Evolutionary conservation across 2,329 filamentous ascomycete species (phyloP).

Genomic region (Clonostachys byssicola): DNA sequence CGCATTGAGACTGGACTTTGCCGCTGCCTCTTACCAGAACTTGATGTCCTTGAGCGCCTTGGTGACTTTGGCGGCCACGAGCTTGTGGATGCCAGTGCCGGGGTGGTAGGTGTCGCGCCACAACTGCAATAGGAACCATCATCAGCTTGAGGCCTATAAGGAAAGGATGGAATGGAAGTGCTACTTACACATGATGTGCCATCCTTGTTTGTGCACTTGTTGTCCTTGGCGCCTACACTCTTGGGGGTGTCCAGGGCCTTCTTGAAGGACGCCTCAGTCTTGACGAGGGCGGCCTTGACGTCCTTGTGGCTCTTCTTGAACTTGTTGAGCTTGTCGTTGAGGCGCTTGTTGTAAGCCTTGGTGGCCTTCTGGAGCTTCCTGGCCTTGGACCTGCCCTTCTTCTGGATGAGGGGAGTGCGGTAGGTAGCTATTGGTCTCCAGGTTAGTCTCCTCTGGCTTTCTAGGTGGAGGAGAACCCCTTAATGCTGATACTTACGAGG

Average conservation of each 20-base stretch:
- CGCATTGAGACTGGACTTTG: too few relatives aligned
- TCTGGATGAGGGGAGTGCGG: constrained; percentile 19
- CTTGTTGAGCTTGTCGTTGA: constrained; percentile 16
- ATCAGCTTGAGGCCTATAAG: neutral
- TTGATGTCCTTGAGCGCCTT: constrained; percentile 3
- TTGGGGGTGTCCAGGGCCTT: constrained; percentile 32
- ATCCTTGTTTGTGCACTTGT: constrained; percentile 32
- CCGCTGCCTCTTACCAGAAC: neutral
- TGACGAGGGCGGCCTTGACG: constrained; percentile 25
- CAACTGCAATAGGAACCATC: constrained; percentile 12
- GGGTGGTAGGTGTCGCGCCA: constrained; percentile 41
- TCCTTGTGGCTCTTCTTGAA: constrained; percentile 29
- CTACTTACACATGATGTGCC: constrained; percentile 30
- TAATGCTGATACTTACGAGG: constrained; percentile 28
- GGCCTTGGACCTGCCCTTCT: constrained; percentile 15
- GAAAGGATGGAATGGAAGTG: neutral
- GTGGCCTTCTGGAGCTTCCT: constrained; percentile 16
- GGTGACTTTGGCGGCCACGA: constrained; percentile 31
- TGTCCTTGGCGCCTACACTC: constrained; percentile 33
- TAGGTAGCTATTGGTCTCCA: constrained; percentile 9
- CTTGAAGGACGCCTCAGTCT: constrained; percentile 35
- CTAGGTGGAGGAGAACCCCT: too few relatives aligned
- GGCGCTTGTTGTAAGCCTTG: constrained; percentile 26
- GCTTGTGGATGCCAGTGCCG: constrained; percentile 28
- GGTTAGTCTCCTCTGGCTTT: neutral